Percentiles rank a stretch among this genome's conserved stretches.
Conservation (phyloP, 768 basidiomycete species). For the Fomitopsis serialis region DNA sequence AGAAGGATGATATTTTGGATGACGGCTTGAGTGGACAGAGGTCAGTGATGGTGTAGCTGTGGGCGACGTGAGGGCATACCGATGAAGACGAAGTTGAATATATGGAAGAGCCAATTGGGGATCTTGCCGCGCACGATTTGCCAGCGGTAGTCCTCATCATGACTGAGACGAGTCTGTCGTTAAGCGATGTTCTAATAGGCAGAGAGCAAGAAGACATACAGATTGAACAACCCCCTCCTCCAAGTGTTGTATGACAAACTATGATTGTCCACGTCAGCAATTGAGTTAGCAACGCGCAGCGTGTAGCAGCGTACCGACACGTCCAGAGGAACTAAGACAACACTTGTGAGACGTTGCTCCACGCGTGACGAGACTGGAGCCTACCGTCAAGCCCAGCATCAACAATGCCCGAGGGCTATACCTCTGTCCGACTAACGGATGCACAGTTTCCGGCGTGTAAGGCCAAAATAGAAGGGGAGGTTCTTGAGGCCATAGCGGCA, state of each 20-base stretch:
- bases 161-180: slow-evolving; percentile 31
- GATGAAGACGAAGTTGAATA: slow-evolving; percentile 70
- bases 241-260: slow-evolving; percentile 79
- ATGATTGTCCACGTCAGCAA: neutral
- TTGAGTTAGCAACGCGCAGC: neutral
- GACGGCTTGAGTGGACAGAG: slow-evolving; percentile 39
- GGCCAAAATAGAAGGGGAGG: slow-evolving; percentile 45
- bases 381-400: slow-evolving; percentile 65
- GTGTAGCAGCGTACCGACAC: slow-evolving; percentile 12
- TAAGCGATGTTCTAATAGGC: neutral
- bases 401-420: slow-evolving; percentile 70
- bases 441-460: slow-evolving; percentile 44
- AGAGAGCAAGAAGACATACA: slow-evolving; percentile 37
- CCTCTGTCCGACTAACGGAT: slow-evolving; percentile 28
- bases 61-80: slow-evolving; percentile 29
- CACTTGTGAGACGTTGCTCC: neutral
- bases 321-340: slow-evolving; percentile 13
- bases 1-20: slow-evolving; percentile 82
- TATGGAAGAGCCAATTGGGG: slow-evolving; percentile 49
- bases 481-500: slow-evolving; percentile 50
- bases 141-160: slow-evolving; percentile 94
- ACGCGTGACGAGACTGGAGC: slow-evolving; percentile 9
- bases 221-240: slow-evolving; percentile 72
- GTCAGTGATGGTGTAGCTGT: neutral
- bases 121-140: slow-evolving; percentile 60